Percentiles rank a stretch among this genome's conserved stretches.
Evolutionary conservation across 257 asterid species (phyloP).

Genomic region (Ilex aquifolium): DNA sequence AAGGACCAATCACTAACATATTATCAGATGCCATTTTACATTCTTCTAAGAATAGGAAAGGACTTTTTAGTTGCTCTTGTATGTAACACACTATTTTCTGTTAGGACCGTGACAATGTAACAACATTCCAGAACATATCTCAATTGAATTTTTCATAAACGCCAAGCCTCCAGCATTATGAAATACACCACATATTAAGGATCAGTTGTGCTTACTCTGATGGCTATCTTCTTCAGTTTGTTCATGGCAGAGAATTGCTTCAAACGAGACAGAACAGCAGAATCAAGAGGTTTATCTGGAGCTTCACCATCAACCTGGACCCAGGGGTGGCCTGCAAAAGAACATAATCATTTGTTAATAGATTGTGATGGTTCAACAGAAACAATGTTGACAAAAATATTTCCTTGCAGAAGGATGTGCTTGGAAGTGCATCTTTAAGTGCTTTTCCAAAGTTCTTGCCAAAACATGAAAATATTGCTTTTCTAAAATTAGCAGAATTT

Average conservation of each 20-base stretch:
- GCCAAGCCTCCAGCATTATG: too few relatives aligned
- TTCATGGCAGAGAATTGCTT: conserved; percentile 37
- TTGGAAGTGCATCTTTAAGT: not conserved
- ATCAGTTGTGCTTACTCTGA: conserved; percentile 19
- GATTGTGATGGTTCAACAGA: not conserved
- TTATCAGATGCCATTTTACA: too few relatives aligned
- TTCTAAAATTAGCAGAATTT: too few relatives aligned
- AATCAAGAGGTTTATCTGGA: conserved; percentile 74
- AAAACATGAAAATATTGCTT: too few relatives aligned
- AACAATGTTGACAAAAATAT: not conserved
- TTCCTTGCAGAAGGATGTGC: not conserved
- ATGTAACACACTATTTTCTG: too few relatives aligned
- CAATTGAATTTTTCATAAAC: too few relatives aligned
- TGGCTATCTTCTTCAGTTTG: conserved; percentile 43
- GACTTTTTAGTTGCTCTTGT: too few relatives aligned
- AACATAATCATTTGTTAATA: not conserved
- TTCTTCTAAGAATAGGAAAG: too few relatives aligned
- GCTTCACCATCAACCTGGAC: conserved; percentile 70
- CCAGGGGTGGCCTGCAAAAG: conserved; percentile 73
- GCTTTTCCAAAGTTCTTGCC: too few relatives aligned
- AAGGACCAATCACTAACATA: too few relatives aligned
- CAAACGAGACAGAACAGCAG: conserved; percentile 62
- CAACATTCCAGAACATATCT: too few relatives aligned
- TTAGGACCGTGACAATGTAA: too few relatives aligned
- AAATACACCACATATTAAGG: not conserved